Evolutionary conservation across 306 rosid species (phyloP).

Genomic region (Cyamopsis tetragonoloba): DNA sequence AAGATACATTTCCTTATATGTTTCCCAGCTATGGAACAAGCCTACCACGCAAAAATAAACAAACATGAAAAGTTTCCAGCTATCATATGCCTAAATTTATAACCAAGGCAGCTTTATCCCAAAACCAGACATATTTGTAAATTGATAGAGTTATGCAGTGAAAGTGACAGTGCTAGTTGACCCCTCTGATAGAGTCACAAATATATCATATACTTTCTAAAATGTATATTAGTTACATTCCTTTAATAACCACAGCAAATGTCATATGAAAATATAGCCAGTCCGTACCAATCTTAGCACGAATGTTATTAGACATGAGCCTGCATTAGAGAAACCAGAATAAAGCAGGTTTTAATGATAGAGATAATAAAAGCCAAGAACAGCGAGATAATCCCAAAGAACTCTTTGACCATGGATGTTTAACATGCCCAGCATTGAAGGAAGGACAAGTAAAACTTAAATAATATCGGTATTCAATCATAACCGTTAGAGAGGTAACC

Average conservation of each 20-base stretch:
- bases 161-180: background rate
- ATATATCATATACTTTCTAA: constrained; percentile 12
- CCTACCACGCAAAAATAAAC: background rate
- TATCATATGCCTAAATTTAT: background rate
- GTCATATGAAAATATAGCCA: background rate
- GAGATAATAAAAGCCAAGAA: background rate
- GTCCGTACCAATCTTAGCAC: background rate
- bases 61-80: constrained; percentile 4
- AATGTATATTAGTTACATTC: constrained; percentile 9
- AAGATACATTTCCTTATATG: constrained; percentile 1
- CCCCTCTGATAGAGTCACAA: background rate
- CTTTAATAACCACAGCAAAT: constrained; percentile 1
- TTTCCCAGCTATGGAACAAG: background rate
- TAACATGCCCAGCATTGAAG: background rate
- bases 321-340: background rate
- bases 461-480: constrained; percentile 9
- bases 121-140: background rate
- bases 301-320: background rate
- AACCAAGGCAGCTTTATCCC: background rate
- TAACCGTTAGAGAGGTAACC: constrained; percentile 15
- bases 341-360: background rate
- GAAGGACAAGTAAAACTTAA: background rate
- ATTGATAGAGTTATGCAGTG: constrained; percentile 8
- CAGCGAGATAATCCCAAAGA: background rate
- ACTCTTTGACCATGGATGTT: background rate